phyloP scores from a whole-genome alignment of 2,329 filamentous ascomycete genomes.

The Fusarium sambucinum region DNA sequence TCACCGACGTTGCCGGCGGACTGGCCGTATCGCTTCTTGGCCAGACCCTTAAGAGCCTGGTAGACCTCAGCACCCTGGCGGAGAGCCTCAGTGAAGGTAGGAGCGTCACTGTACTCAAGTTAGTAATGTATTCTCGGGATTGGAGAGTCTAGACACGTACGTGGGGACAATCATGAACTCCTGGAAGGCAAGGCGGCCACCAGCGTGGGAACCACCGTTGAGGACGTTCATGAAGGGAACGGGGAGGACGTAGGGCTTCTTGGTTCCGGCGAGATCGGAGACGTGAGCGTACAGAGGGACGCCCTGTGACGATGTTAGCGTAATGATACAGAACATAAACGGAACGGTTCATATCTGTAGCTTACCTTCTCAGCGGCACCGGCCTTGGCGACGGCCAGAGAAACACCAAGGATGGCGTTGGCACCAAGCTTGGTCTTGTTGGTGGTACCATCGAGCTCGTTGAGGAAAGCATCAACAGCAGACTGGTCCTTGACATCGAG shows the following conservation, averaged over 20 bases:
- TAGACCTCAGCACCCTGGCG: conserved; percentile 98
- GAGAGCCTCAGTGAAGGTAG: conserved; percentile 94
- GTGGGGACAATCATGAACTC: conserved; percentile 96
- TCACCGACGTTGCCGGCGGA: conserved; percentile 99
- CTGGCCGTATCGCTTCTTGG: conserved; percentile 99
- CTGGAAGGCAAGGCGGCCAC: conserved; percentile 94
- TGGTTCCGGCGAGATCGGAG: conserved; percentile 87
- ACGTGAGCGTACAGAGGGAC: conserved; percentile 90
- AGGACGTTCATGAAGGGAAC: conserved; percentile 96
- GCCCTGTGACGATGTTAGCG: conserved; percentile 59
- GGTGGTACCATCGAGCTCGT: conserved; percentile 83
- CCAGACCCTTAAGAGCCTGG: conserved; percentile 94
- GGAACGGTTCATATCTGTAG: conserved; percentile 1
- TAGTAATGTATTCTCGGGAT: conserved; percentile 12
- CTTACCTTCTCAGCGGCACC: conserved; percentile 85
- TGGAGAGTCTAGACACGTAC: conserved; percentile 59
- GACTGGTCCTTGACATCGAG: conserved; percentile 89
- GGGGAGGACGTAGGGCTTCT: conserved; percentile 91
- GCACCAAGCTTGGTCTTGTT: conserved; percentile 92
- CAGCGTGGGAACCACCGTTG: conserved; percentile 94
- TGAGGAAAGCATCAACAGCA: conserved; percentile 86
- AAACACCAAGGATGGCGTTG: conserved; percentile 90
- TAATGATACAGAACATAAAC: not conserved
- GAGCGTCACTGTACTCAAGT: conserved; percentile 71
- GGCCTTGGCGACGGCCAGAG: conserved; percentile 86